phyloP scores from a whole-genome alignment of 306 rosid genomes.

The Medicago arabica region DNA sequence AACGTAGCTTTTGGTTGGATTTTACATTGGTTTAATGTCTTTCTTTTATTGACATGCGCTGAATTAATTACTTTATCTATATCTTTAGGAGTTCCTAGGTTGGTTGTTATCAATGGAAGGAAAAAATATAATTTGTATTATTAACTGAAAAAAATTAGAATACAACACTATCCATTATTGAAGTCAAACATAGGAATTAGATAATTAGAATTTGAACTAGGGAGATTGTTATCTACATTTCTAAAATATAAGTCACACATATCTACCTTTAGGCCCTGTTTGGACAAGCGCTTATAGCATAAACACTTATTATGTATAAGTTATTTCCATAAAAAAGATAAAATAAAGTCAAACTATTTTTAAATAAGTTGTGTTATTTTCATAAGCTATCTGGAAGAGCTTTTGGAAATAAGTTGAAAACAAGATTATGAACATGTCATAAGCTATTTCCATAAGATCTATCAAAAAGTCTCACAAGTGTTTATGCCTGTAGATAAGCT shows the following conservation, averaged over 20 bases:
- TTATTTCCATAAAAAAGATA: no score
- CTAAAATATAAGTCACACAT: not conserved
- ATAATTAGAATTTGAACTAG: not conserved
- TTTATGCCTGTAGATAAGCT: no score
- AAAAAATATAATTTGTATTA: not conserved
- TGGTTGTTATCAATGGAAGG: not conserved
- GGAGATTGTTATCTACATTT: not conserved
- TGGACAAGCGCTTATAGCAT: no score
- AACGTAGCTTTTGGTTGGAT: conserved; percentile 26
- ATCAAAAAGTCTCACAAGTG: no score
- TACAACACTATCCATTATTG: not conserved
- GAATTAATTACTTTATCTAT: conserved; percentile 23
- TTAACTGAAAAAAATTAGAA: not conserved
- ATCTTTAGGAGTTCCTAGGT: not conserved
- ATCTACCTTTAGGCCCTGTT: not conserved
- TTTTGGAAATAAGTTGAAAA: no score
- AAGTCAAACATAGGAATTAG: not conserved
- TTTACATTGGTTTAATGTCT: not conserved
- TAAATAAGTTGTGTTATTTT: no score
- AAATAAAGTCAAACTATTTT: no score
- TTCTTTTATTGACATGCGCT: conserved; percentile 5
- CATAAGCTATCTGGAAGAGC: no score
- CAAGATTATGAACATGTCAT: no score
- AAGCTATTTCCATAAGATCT: no score
- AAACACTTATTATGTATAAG: no score